Evolutionary conservation across 192 early-diverging fungal genomes (phyloP), one percentile per base, ranked within the genome.

Genomic region (Linnemannia schmuckeri): DNA sequence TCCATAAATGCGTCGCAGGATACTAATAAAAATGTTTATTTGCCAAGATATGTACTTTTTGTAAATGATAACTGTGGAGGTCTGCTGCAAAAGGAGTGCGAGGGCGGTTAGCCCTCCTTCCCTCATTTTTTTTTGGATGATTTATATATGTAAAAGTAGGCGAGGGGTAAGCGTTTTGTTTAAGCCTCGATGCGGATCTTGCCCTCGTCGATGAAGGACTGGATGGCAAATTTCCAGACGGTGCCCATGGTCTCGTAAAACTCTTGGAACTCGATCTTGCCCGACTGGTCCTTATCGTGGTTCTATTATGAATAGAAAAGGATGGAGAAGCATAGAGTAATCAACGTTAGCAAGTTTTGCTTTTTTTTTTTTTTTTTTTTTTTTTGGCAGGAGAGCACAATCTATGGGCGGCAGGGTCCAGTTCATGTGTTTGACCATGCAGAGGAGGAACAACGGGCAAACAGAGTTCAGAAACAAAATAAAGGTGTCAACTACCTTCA

Each of bases 121-220:
- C 46, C 4, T 12, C 46, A 12, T n/a, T n/a, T 1, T 12, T 5
- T 12, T 10, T 12, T 47, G 46, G 4, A 47, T 47, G 46, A 41
- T 7, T 41, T 44, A 0, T 44, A 10, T 37, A 46, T 17, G 17
- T 17, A 52, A 52, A 52, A 22, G 49, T 20, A 52, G 5, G 49
- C 18, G 5, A 52, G 20, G 49, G 2, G 49, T 20, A 52, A 22
- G 15, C 13, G 49, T 22, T 52, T 66, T 66, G 57, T 66, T 66
- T 82, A 82, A n/a, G 37, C 49, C 24, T 85, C 74, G 41, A 85
- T 54, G 12, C 47, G 8, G 52, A 85, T 85, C 78, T 85, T 85
- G 83, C 83, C 83, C 54, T 85, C 83, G 41, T 85, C 83, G 12
- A 85, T 73, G 33, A 85, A 85, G 57, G 83, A 85, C 55, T 85